Evolutionary conservation across 345 rosid species (phyloP).

Genomic region (Eucalyptus decipiens): DNA sequence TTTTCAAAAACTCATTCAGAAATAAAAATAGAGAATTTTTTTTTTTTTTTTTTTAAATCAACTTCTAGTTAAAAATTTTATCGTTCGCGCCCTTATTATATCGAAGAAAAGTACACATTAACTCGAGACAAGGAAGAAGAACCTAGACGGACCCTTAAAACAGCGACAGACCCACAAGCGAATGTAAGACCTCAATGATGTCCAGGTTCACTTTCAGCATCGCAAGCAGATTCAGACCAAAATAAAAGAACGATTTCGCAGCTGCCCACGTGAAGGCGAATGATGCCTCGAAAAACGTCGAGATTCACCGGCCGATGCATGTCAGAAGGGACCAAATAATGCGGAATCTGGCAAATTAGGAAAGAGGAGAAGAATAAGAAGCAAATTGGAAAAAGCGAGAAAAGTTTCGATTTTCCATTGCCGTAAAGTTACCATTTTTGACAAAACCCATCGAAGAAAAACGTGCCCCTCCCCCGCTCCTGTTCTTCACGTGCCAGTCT

Average conservation of each 20-base stretch:
- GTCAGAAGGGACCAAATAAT: neutral
- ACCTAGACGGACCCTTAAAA: neutral
- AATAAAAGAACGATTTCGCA: neutral
- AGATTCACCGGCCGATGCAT: neutral
- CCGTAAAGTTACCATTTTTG: neutral
- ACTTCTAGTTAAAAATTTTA: no score
- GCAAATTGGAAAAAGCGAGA: neutral
- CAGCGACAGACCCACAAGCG: neutral
- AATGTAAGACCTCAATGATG: neutral
- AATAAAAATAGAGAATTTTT: no score
- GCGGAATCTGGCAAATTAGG: neutral
- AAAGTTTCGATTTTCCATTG: neutral
- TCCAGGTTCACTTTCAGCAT: neutral
- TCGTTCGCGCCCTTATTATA: no score
- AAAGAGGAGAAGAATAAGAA: no score
- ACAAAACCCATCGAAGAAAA: neutral
- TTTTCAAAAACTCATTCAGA: no score
- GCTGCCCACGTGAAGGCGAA: neutral
- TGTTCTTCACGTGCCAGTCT: neutral
- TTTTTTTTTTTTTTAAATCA: no score
- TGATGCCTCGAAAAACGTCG: neutral
- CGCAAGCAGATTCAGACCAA: neutral
- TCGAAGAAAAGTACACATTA: neutral
- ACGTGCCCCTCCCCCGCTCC: neutral
- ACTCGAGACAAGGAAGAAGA: neutral